Evolutionary conservation across 208 protist genomes (phyloP).

Genomic region (Vickermania ingenoplastis): DNA sequence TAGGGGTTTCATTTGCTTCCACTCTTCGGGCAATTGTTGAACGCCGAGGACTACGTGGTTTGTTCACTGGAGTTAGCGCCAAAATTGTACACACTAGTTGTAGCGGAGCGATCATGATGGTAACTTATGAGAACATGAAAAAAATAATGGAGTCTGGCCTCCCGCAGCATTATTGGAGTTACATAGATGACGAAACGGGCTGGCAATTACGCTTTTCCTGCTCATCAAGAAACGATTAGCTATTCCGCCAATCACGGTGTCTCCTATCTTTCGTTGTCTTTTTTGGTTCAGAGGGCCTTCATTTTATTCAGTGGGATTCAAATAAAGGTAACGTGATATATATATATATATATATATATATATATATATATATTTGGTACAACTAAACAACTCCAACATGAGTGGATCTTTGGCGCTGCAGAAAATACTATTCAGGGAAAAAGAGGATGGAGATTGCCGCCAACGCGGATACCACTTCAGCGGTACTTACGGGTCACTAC

Average conservation of each 20-base stretch:
- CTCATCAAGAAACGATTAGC: too few species aligned
- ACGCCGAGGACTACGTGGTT: conserved; percentile 29
- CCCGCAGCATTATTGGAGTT: too few species aligned
- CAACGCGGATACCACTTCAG: conserved; percentile 60
- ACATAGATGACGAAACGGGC: too few species aligned
- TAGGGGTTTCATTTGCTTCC: conserved; percentile 13
- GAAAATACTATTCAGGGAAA: conserved; percentile 47
- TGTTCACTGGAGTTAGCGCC: conserved; percentile 72
- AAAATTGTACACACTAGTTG: conserved; percentile 84
- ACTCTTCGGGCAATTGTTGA: conserved; percentile 19
- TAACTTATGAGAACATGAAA: conserved; percentile 88
- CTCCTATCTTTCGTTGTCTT: too few species aligned
- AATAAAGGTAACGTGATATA: too few species aligned
- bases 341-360: too few species aligned
- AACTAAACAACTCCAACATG: too few species aligned
- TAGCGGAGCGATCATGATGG: conserved; percentile 88
- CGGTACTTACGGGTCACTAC: conserved; percentile 45
- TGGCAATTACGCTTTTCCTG: too few species aligned
- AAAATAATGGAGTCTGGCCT: conserved; percentile 10
- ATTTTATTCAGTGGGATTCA: too few species aligned
- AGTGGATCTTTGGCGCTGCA: conserved; percentile 60
- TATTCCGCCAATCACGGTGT: too few species aligned
- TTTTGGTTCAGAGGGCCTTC: too few species aligned
- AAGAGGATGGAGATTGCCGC: conserved; percentile 31
- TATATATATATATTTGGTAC: too few species aligned